phyloP scores from a whole-genome alignment of 2,329 filamentous ascomycete species.

The Endoconidiophora laricicola region DNA sequence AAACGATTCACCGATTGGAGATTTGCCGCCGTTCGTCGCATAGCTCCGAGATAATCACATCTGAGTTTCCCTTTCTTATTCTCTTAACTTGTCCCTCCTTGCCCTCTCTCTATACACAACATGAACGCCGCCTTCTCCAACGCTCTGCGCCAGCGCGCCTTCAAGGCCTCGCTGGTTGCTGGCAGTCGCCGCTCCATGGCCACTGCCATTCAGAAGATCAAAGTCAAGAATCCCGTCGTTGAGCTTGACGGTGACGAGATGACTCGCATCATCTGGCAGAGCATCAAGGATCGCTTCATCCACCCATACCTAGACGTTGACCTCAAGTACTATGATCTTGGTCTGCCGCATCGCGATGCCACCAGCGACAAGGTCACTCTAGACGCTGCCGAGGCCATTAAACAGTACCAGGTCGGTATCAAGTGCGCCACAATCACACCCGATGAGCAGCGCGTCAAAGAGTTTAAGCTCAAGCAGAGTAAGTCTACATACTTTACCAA shows the following conservation, averaged over 20 bases:
- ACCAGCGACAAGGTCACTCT: slow-evolving; percentile 92
- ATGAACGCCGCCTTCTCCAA: slow-evolving; percentile 12
- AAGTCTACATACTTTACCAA: slow-evolving; percentile 21
- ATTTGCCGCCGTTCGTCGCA: not conserved
- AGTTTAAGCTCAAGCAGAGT: slow-evolving; percentile 99
- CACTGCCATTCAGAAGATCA: slow-evolving; percentile 60
- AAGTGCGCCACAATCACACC: slow-evolving; percentile 99
- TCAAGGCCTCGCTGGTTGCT: slow-evolving; percentile 13
- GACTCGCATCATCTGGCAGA: slow-evolving; percentile 98
- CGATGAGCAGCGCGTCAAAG: slow-evolving; percentile 88
- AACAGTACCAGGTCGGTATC: slow-evolving; percentile 97
- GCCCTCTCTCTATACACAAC: slow-evolving; percentile 4
- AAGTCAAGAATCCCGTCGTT: slow-evolving; percentile 98
- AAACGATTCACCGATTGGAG: not conserved
- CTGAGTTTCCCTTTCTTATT: not conserved
- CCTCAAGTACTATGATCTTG: slow-evolving; percentile 94
- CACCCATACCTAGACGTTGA: slow-evolving; percentile 91
- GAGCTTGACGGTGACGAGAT: slow-evolving; percentile 93
- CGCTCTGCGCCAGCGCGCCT: slow-evolving; percentile 12
- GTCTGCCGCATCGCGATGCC: slow-evolving; percentile 85
- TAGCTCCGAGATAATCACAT: not conserved
- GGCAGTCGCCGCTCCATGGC: slow-evolving; percentile 33
- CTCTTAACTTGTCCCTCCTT: not conserved
- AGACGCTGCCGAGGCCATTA: slow-evolving; percentile 91
- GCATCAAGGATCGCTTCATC: slow-evolving; percentile 99